phyloP scores from a whole-genome alignment of 306 rosid genomes.

The Quercus alba region DNA sequence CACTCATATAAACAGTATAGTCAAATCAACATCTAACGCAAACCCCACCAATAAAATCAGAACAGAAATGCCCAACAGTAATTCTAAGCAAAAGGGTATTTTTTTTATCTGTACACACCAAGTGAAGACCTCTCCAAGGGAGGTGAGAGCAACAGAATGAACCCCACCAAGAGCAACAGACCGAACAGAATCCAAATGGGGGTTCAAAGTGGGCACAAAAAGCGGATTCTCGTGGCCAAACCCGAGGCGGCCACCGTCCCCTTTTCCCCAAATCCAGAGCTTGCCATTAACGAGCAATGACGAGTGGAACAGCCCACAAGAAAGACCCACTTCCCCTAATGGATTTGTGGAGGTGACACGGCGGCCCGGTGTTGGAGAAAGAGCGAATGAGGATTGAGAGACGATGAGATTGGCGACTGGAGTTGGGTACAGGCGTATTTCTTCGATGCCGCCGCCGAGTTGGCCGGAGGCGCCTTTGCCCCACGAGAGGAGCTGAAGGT shows the following conservation, averaged over 20 bases:
- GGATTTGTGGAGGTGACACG: not conserved
- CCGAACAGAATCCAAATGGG: constrained; percentile 51
- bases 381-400: constrained; percentile 49
- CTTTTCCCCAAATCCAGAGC: constrained; percentile 95
- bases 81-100: not conserved
- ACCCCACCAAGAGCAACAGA: constrained; percentile 73
- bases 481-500: constrained; percentile 85
- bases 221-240: constrained; percentile 73
- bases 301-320: constrained; percentile 94
- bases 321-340: constrained; percentile 58
- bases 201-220: constrained; percentile 75
- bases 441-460: constrained; percentile 94
- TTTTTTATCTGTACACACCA: constrained; percentile 61
- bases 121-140: constrained; percentile 63
- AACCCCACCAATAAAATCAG: not conserved
- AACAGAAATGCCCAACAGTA: not conserved
- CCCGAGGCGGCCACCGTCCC: constrained; percentile 90
- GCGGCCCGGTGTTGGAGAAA: constrained; percentile 55
- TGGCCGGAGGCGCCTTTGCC: constrained; percentile 95
- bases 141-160: constrained; percentile 70
- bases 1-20: not conserved
- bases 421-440: constrained; percentile 80
- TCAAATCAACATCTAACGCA: not conserved
- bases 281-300: constrained; percentile 57
- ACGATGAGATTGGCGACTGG: constrained; percentile 65